Base-by-base conservation (phyloP, 2,329 filamentous ascomycete genomes). In the Hymenoscyphus repandus region DNA sequence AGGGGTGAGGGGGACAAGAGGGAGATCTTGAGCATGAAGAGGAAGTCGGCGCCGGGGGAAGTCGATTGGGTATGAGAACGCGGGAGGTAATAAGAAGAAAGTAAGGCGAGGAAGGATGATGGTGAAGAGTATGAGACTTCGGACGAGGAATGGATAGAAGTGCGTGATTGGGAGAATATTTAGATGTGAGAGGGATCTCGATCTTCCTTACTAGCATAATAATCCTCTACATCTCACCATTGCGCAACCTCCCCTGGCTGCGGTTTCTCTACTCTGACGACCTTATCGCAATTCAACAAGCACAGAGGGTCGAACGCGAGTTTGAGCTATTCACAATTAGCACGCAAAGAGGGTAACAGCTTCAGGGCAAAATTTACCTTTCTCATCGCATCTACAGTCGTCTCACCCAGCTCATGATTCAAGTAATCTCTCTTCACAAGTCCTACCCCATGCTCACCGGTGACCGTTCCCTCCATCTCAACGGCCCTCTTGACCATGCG, bases 401-500 rank as follows among this genome's bases (percentile, higher is more conserved):
- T 74, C 66, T 82, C 74, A 11, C 88, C 87, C 37, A 93, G 73
- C 70, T 95, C 88, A 63, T 91, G 85, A 9, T 82, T 76, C 39
- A 95, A 75, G 64, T 92, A 92, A 65, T 93, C 88, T 59, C 88
- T 76, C 78, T 95, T 95, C 50, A 92, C 86, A 43, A 95, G 72
- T 6, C 88, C 88, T 47, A 93, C 84, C 38, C 88, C 88, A 67
- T 95, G 88, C 69, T 95, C 88, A 48, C 88, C 89, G 11, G 88
- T 91, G 1, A 90, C 88, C 0, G 89, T 93, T 7, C 89, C 89
- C 69, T 93, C 88, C 72, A 90, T 79, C 70, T 90, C 86, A 44
- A 95, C 83, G 0, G 89, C 89, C 54, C 86, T 77, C 76, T 91
- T 90, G 50, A 92, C 87, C 89, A 93, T 93, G 51, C 82, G 77